Percentiles rank a stretch among this genome's conserved stretches.
Conservation (phyloP, 1,284 basidiomycete species). For the Chiua sp. region DNA sequence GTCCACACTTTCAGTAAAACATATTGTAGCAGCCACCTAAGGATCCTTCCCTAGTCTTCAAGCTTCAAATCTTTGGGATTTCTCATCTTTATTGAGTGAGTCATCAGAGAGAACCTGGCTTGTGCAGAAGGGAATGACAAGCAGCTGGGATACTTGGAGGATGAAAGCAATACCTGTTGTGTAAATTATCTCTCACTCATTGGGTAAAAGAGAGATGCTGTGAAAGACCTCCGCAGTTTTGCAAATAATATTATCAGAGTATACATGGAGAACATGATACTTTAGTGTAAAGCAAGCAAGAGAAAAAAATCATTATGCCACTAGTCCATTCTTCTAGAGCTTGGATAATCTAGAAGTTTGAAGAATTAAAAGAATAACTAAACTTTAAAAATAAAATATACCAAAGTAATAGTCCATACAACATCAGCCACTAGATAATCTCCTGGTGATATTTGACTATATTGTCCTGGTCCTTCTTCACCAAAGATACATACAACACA, state of each 20-base stretch:
- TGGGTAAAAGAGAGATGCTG: too few relatives aligned
- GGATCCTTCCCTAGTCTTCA: too few relatives aligned
- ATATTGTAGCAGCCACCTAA: constrained; percentile 1
- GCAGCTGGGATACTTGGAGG: neutral
- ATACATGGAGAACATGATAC: too few relatives aligned
- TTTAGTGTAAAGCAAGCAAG: too few relatives aligned
- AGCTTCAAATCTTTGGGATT: neutral
- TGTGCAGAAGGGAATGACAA: too few relatives aligned
- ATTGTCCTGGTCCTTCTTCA: neutral
- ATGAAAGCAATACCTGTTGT: neutral
- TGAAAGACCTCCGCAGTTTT: too few relatives aligned
- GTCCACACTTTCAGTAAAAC: constrained; percentile 4
- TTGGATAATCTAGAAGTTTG: neutral
- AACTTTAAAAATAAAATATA: too few relatives aligned
- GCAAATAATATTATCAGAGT: too few relatives aligned
- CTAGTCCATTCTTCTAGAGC: neutral
- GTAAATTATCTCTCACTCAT: constrained; percentile 7
- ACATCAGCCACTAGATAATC: neutral
- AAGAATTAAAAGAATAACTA: too few relatives aligned
- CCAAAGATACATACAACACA: neutral
- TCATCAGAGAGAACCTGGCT: neutral
- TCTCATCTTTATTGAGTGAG: neutral
- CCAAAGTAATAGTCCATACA: neutral
- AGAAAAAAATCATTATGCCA: too few relatives aligned
- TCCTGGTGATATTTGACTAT: neutral